Base-by-base conservation (phyloP, 2,329 filamentous ascomycete species). In the Cladosporium cucumerinum region DNA sequence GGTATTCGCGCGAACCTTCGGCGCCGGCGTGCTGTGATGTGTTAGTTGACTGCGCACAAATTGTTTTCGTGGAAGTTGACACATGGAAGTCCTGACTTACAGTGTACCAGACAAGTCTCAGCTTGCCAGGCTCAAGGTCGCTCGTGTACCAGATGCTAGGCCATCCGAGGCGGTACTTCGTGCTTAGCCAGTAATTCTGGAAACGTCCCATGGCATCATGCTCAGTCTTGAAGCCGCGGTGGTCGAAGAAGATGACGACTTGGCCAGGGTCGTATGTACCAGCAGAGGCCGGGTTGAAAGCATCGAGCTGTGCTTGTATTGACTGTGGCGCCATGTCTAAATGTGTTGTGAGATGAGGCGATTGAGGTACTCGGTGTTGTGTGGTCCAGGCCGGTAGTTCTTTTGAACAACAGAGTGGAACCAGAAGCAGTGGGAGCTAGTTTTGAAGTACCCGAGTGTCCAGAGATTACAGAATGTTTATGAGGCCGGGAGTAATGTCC, bases 181-280 rank as follows among this genome's bases (percentile, higher is more conserved):
- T 70, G 30, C 69, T 63, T 1, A 73, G 66, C 55, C 70, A 73
- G 66, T 71, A 72, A 11, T 63, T 68, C 28, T 73, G 72, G 48
- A 69, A 70, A 3, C 51, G 61, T 12, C 70, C 68, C 60, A 72
- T 65, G 49, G 73, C 65, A 65, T 74, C 72, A 12, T 73, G 67
- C 30, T 66, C 66, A 21, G 67, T 61, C 25, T 67, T 64, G 54
- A 68, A 69, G 46, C 68, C 67, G 52, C 74, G 68, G 65, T 71
- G 68, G 65, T 76, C 74, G 69, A 72, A 76, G 64, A 75, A 72
- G 52, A 76, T 72, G 26, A 72, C 67, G 28, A 76, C 67, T 32
- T 68, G 66, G 49, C 74, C 74, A 3, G 73, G 72, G 57, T 76
- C 69, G 61, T 75, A 71, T 28, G 48, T 65, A n/a, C 71, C 72